Evolutionary conservation across 495 filamentous ascomycete species (phyloP).

Genomic region (Penicillium canescens): DNA sequence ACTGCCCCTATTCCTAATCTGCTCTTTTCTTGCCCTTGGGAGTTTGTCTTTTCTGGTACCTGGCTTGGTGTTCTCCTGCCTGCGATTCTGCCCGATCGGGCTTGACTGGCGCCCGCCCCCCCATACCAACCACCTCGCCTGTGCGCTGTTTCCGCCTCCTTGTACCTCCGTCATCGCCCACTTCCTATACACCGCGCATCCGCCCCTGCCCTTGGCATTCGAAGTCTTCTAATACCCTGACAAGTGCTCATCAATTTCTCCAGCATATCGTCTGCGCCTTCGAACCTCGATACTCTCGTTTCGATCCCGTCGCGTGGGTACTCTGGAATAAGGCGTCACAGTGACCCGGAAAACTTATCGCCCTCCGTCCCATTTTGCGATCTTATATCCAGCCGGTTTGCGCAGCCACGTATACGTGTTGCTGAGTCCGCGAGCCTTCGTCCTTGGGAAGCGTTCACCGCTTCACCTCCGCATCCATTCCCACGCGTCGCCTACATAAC

Average conservation of each 20-base stretch:
- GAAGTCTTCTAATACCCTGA: slow-evolving; percentile 4
- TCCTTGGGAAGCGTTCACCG: slow-evolving; percentile 17
- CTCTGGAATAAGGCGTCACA: slow-evolving; percentile 10
- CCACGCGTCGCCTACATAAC: slow-evolving; percentile 31
- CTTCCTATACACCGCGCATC: slow-evolving; percentile 31
- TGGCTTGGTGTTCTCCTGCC: slow-evolving; percentile 7
- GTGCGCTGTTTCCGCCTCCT: slow-evolving; percentile 32
- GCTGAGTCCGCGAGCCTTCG: slow-evolving; percentile 1
- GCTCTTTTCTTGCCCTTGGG: slow-evolving; percentile 14
- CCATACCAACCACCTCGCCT: slow-evolving; percentile 31
- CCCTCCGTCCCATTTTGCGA: slow-evolving; percentile 6
- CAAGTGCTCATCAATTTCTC: slow-evolving; percentile 9
- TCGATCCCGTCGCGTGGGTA: slow-evolving; percentile 62
- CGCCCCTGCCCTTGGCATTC: slow-evolving; percentile 10
- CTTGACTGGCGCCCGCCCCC: slow-evolving; percentile 19
- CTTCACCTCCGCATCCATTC: slow-evolving; percentile 17
- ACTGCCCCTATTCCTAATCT: slow-evolving; percentile 15
- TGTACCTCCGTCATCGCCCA: slow-evolving; percentile 38
- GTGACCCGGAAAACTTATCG: slow-evolving; percentile 17
- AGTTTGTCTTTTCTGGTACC: slow-evolving; percentile 9
- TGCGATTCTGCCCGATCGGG: slow-evolving; percentile 25
- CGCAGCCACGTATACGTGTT: slow-evolving; percentile 15
- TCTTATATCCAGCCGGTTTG: not conserved
- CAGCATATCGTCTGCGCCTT: slow-evolving; percentile 14
- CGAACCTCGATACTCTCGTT: slow-evolving; percentile 63